Conservation (phyloP, 768 basidiomycete species). For the Porpolomopsis calyptriformis region DNA sequence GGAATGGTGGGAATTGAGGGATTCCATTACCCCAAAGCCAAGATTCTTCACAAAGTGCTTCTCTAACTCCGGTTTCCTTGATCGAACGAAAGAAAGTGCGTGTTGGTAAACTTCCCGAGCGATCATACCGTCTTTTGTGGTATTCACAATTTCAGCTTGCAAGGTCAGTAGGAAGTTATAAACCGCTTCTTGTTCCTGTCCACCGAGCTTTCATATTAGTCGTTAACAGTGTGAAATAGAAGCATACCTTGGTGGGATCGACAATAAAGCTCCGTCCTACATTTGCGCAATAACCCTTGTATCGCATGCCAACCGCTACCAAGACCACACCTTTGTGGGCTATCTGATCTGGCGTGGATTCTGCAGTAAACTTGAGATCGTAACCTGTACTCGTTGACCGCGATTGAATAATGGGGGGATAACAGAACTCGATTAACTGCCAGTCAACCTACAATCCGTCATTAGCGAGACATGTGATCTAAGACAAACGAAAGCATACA, state of each 20-base stretch:
- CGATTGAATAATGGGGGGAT: conserved; percentile 93
- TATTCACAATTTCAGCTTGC: conserved; percentile 62
- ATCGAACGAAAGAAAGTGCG: conserved; percentile 56
- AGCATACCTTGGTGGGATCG: conserved; percentile 70
- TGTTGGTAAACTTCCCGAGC: conserved; percentile 77
- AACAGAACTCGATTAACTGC: conserved; percentile 85
- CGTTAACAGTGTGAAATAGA: neutral
- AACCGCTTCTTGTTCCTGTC: conserved; percentile 82
- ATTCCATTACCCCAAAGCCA: conserved; percentile 68
- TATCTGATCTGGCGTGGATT: conserved; percentile 75
- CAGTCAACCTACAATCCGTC: conserved; percentile 61
- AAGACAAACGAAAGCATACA: conserved; percentile 34
- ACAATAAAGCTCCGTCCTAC: conserved; percentile 93
- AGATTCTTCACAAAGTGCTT: conserved; percentile 80
- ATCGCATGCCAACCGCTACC: conserved; percentile 79
- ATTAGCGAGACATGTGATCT: neutral
- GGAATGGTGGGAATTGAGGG: neutral
- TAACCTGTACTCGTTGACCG: conserved; percentile 75
- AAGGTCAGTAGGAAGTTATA: conserved; percentile 71
- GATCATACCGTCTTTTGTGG: conserved; percentile 69
- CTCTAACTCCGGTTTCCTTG: conserved; percentile 74
- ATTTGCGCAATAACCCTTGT: conserved; percentile 88
- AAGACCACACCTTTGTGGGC: conserved; percentile 84
- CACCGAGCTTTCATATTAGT: conserved; percentile 6
- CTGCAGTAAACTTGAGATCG: conserved; percentile 78